phyloP scores from a whole-genome alignment of 2,329 filamentous ascomycete genomes.

The Drechslerella dactyloides region DNA sequence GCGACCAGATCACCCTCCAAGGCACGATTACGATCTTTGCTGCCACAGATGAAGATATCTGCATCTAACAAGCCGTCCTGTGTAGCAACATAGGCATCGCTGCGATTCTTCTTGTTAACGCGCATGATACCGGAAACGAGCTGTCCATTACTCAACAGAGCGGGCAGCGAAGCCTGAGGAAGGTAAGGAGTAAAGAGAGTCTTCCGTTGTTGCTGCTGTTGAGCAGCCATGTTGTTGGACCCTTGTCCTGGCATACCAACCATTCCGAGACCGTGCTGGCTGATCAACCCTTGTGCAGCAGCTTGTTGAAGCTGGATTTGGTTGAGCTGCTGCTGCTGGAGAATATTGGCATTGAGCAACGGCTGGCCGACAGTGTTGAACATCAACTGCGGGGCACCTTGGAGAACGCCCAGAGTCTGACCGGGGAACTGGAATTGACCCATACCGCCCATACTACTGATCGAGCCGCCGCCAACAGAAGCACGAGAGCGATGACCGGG shows the following conservation, averaged over 20 bases:
- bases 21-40: conserved; percentile 96
- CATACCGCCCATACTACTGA: conserved; percentile 79
- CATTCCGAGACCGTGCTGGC: conserved; percentile 74
- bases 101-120: conserved; percentile 99
- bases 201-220: conserved; percentile 87
- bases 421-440: conserved; percentile 86
- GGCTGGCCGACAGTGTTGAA: conserved; percentile 63
- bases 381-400: conserved; percentile 70
- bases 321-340: conserved; percentile 68
- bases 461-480: conserved; percentile 79
- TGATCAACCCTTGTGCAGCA: conserved; percentile 73
- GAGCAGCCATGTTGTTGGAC: conserved; percentile 61
- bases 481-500: conserved; percentile 85
- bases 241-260: conserved; percentile 59
- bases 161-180: conserved; percentile 89
- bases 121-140: conserved; percentile 94
- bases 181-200: conserved; percentile 98
- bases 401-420: conserved; percentile 78
- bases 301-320: conserved; percentile 93
- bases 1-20: conserved; percentile 95
- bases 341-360: conserved; percentile 65
- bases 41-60: conserved; percentile 99
- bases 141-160: conserved; percentile 86
- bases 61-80: conserved; percentile 86
- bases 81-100: conserved; percentile 95